These are phyloP conservation scores for Exophiala sp. DNA, from an alignment of 2,329 filamentous ascomycete species.

Conservation along the genomic window DNA sequence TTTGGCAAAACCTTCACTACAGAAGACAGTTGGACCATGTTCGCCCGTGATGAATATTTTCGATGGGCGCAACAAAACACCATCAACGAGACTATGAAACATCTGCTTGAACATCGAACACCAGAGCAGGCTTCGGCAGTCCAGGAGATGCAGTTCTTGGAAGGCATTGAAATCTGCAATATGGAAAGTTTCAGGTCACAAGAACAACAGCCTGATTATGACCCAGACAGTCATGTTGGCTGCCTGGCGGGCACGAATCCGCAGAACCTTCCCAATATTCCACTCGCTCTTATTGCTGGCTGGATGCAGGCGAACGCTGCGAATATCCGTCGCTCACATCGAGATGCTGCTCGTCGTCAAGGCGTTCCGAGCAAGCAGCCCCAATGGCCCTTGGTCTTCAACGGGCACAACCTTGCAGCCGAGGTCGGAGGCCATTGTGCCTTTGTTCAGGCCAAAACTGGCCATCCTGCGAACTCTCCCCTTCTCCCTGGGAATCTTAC, in stretches of 20 bases:
- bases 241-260: background rate
- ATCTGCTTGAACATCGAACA: conserved; percentile 3
- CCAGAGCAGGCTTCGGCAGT: background rate
- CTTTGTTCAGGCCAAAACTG: conserved; percentile 24
- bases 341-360: background rate
- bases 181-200: conserved; percentile 22
- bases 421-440: conserved; percentile 18
- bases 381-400: conserved; percentile 30
- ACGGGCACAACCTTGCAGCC: conserved; percentile 32
- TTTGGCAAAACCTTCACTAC: conserved; percentile 41
- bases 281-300: background rate
- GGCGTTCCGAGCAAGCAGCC: conserved; percentile 1
- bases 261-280: background rate
- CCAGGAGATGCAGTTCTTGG: conserved; percentile 13
- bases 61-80: conserved; percentile 28
- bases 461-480: conserved; percentile 29
- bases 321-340: background rate
- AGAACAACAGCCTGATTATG: conserved; percentile 15
- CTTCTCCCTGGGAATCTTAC: conserved; percentile 54
- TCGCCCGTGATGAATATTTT: conserved; percentile 26
- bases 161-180: conserved; percentile 15
- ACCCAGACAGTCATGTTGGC: conserved; percentile 16
- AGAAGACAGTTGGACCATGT: conserved; percentile 32
- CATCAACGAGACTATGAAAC: conserved; percentile 24
- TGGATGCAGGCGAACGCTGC: background rate